Percentiles rank a stretch among this genome's conserved stretches.
phyloP scores from a whole-genome alignment of 2,329 filamentous ascomycete genomes.

The Pestalotiopsis sp. region DNA sequence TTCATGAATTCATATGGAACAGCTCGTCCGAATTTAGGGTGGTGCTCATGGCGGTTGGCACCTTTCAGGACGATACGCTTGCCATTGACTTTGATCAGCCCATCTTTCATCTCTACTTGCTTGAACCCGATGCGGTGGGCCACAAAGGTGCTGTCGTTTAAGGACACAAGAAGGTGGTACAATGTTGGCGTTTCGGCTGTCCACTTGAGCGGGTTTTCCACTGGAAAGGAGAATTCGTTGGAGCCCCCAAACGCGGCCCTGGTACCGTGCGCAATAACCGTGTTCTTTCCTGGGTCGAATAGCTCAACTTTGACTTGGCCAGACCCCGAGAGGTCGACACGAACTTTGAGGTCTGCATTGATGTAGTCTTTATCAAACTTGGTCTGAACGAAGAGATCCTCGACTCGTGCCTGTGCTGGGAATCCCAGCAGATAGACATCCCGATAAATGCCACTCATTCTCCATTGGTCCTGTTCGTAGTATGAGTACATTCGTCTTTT shows the following conservation, averaged over 20 bases:
- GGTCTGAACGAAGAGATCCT: conserved; percentile 56
- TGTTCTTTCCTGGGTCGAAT: conserved; percentile 53
- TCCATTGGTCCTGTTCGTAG: conserved; percentile 54
- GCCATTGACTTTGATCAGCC: conserved; percentile 58
- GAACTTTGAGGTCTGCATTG: conserved; percentile 48
- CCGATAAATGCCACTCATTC: conserved; percentile 53
- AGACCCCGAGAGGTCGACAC: conserved; percentile 47
- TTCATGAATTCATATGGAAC: conserved; percentile 57
- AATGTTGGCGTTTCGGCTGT: conserved; percentile 61
- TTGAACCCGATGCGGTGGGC: conserved; percentile 59
- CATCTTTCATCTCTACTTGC: conserved; percentile 57
- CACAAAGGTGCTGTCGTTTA: conserved; percentile 32
- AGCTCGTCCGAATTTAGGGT: conserved; percentile 53
- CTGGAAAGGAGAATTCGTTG: conserved; percentile 23
- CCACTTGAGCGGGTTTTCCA: conserved; percentile 56
- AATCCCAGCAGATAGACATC: conserved; percentile 62
- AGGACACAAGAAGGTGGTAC: conserved; percentile 42
- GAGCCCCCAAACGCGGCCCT: conserved; percentile 39
- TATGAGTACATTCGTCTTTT: background rate
- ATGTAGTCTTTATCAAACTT: conserved; percentile 50
- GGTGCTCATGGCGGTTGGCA: conserved; percentile 63
- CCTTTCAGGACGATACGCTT: conserved; percentile 57
- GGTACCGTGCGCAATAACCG: conserved; percentile 56
- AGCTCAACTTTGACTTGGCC: conserved; percentile 61
- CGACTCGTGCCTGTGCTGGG: conserved; percentile 50